Percentiles rank a stretch among this genome's conserved stretches.
Conservation (phyloP, 768 basidiomycete species). For the Myochromella boudieri region DNA sequence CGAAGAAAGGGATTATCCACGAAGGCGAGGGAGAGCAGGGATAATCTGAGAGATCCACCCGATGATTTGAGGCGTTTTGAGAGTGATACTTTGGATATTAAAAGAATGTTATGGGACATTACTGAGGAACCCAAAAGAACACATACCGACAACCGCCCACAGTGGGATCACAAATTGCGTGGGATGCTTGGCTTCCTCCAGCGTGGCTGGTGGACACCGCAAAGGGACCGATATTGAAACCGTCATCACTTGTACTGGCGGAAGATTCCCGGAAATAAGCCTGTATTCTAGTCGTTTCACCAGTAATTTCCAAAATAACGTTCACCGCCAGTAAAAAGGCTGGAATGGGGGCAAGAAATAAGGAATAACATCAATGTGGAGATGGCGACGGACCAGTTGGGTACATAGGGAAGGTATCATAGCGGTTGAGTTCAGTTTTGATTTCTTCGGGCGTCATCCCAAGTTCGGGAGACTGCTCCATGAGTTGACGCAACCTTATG, state of each 20-base stretch:
- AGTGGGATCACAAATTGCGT: background rate
- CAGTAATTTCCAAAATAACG: too few relatives aligned
- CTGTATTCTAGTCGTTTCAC: too few relatives aligned
- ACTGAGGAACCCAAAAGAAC: background rate
- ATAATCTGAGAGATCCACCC: background rate
- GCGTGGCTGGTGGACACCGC: background rate
- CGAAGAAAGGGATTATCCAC: too few relatives aligned
- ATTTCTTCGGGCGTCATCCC: background rate
- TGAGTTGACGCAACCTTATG: background rate
- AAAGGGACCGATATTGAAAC: background rate
- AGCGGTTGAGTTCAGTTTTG: background rate
- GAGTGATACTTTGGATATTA: background rate
- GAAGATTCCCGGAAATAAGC: too few relatives aligned
- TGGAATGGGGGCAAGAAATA: too few relatives aligned
- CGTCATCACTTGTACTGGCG: too few relatives aligned
- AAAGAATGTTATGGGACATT: background rate
- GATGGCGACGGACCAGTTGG: constrained; percentile 1
- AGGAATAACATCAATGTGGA: too few relatives aligned
- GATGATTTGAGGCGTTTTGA: background rate
- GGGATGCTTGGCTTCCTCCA: background rate
- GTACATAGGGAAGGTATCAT: background rate
- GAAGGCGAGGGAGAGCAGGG: background rate
- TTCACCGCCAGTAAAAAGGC: too few relatives aligned
- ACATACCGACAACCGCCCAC: constrained; percentile 1
- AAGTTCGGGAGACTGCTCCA: too few relatives aligned